Percentiles rank a stretch among this genome's conserved stretches.
phyloP scores from a whole-genome alignment of 176 grass and related monocot species.

The Oryza glaberrima region DNA sequence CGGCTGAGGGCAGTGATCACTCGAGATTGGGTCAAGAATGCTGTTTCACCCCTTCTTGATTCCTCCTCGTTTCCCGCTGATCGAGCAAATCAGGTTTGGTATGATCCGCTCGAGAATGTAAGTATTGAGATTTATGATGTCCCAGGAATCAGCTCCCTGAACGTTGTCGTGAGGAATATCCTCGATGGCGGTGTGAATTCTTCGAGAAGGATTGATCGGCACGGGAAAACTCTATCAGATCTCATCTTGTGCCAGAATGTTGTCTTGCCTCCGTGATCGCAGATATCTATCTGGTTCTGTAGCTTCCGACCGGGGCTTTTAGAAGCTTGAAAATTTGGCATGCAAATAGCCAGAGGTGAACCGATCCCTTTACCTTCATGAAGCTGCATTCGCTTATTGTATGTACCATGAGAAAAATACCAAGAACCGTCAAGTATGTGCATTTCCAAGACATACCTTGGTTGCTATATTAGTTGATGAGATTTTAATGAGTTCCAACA shows the following conservation, averaged over 20 bases:
- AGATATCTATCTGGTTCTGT: background rate
- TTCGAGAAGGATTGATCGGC: conserved; percentile 89
- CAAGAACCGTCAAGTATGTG: background rate
- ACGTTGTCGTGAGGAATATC: conserved; percentile 83
- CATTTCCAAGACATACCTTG: too few species aligned
- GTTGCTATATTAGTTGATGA: too few species aligned
- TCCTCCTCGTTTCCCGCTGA: conserved; percentile 44
- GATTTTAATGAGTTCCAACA: too few species aligned
- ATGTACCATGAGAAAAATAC: background rate
- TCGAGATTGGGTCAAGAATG: conserved; percentile 69
- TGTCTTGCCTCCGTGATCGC: conserved; percentile 38
- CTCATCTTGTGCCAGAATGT: conserved; percentile 77
- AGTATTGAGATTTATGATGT: conserved; percentile 79
- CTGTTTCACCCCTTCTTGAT: conserved; percentile 65
- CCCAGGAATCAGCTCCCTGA: conserved; percentile 74
- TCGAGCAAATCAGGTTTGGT: conserved; percentile 23
- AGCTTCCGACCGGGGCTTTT: background rate
- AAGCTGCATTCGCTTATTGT: background rate
- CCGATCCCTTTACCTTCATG: background rate
- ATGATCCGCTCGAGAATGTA: conserved; percentile 50
- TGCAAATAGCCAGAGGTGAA: background rate
- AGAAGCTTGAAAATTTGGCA: background rate
- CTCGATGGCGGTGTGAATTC: conserved; percentile 91
- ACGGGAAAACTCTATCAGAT: conserved; percentile 90
- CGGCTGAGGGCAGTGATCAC: conserved; percentile 66